These are phyloP conservation scores for Isabelozyma gotoi DNA, from an alignment of 805 yeast genomes.

Conservation along the genomic window DNA sequence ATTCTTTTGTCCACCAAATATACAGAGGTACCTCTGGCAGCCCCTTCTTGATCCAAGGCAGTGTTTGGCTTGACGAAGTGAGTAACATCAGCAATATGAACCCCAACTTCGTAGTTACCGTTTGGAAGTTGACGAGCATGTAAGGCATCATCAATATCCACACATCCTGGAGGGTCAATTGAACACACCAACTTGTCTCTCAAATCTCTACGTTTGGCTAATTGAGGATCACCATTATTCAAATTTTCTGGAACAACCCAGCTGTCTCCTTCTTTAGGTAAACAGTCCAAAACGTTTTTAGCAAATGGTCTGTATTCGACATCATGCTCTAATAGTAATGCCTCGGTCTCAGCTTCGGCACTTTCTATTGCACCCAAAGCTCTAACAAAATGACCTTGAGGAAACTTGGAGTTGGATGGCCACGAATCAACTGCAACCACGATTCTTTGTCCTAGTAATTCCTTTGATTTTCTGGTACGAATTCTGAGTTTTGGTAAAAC, in stretches of 20 bases:
- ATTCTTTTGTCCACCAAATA: conserved; percentile 96
- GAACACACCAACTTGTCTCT: conserved; percentile 90
- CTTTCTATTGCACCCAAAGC: conserved; percentile 87
- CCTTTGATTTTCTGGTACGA: conserved; percentile 81
- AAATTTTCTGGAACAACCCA: conserved; percentile 83
- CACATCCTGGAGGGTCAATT: conserved; percentile 97
- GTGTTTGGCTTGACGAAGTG: conserved; percentile 94
- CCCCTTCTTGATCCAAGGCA: conserved; percentile 92
- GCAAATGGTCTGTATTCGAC: conserved; percentile 96
- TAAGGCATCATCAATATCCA: conserved; percentile 94
- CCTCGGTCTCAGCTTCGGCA: conserved; percentile 94
- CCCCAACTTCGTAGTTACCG: conserved; percentile 97
- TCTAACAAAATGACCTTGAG: conserved; percentile 94
- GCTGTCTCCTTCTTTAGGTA: conserved; percentile 89
- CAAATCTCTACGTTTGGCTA: conserved; percentile 73
- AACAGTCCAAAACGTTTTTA: conserved; percentile 84
- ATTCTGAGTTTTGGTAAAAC: conserved; percentile 85
- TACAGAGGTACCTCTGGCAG: conserved; percentile 95
- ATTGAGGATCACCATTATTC: conserved; percentile 49
- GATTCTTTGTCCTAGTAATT: conserved; percentile 82
- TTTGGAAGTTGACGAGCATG: conserved; percentile 85
- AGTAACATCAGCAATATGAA: conserved; percentile 98
- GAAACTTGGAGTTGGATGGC: conserved; percentile 80
- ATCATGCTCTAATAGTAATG: conserved; percentile 88
- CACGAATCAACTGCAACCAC: conserved; percentile 92